Base-by-base conservation (phyloP, 139 green algal genomes). In the Pycnococcus provasolii region DNA sequence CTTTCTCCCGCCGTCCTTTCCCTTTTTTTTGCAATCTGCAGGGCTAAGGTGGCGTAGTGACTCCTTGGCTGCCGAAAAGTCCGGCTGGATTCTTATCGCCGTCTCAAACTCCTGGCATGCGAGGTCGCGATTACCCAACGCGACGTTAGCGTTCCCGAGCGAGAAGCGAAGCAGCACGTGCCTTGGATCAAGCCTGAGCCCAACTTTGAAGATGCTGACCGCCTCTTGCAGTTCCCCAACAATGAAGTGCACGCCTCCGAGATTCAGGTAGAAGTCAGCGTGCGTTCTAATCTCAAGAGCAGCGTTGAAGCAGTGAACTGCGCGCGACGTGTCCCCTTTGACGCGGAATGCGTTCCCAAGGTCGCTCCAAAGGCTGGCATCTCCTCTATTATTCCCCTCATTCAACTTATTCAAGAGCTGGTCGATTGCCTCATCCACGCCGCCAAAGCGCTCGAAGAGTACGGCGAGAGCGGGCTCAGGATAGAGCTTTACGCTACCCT, bases 261-360 rank as follows among this genome's bases (percentile, higher is more conserved):
- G 62, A 45, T 76, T 72, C 3, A 76, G 50, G 43, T 62, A 76
- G 45, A 66, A 67, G 62, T 76, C 54, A 40, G 70, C 47, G 42
- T 73, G 60, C 4, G 58, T 43, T 26, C 44, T n/a, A 3, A 76
- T 9, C 13, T 41, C 37, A 4, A 76, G 43, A 3, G 61, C 70
- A 3, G 9, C 7, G 42, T 67, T 50, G 48, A 76, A 76, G 51
- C 62, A 72, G 2, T 58, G 50, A 40, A 70, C 53, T 37, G 70
- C 70, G 40, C n/a, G 2, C n/a, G 55, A 50, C 37, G 43, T 62
- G n/a, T 70, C 52, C 4, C 70, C 70, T 44, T 62, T 66, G n/a
- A 62, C 70, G 3, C 70, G 61, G 70, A 71, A 48, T 50, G 70
- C 70, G 45, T 76, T 76, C 9, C 70, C 70, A 2, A 76, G 62